Evolutionary conservation across 257 asterid genomes (phyloP).

Genomic region (Nicotiana noctiflora): DNA sequence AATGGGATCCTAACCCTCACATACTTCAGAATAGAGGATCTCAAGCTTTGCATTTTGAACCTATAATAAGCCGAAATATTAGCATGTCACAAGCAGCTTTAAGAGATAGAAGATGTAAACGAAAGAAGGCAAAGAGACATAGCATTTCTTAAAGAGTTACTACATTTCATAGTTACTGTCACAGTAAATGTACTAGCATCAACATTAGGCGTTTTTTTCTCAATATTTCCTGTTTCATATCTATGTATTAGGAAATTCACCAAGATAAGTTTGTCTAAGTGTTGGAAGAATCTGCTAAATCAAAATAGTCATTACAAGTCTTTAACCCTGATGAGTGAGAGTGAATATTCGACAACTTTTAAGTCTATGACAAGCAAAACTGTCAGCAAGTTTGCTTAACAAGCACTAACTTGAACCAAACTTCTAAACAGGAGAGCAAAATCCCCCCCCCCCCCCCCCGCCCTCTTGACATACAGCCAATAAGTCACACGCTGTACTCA

Average conservation of each 20-base stretch:
- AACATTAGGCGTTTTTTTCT: not conserved
- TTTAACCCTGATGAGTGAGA: not conserved
- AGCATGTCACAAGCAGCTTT: not conserved
- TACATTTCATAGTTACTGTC: not conserved
- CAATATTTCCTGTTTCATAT: not conserved
- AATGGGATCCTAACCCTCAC: constrained; percentile 36
- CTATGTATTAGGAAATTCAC: not conserved
- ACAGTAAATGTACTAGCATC: not conserved
- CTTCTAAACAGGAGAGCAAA: not conserved
- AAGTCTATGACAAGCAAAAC: not conserved
- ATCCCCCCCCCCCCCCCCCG: too few relatives aligned
- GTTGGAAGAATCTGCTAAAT: not conserved
- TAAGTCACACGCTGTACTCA: too few relatives aligned
- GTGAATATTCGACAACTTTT: not conserved
- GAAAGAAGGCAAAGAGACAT: not conserved
- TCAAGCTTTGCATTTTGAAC: constrained; percentile 28
- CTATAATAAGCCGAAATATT: not conserved
- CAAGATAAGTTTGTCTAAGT: not conserved
- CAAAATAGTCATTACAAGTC: not conserved
- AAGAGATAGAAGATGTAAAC: not conserved
- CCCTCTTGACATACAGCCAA: too few relatives aligned
- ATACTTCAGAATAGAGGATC: constrained; percentile 37
- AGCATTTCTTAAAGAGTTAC: not conserved
- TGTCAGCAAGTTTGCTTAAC: not conserved
- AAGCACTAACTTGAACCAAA: not conserved